Base-by-base conservation (phyloP, 306 rosid genomes). In the Pterocarpus santalinus region DNA sequence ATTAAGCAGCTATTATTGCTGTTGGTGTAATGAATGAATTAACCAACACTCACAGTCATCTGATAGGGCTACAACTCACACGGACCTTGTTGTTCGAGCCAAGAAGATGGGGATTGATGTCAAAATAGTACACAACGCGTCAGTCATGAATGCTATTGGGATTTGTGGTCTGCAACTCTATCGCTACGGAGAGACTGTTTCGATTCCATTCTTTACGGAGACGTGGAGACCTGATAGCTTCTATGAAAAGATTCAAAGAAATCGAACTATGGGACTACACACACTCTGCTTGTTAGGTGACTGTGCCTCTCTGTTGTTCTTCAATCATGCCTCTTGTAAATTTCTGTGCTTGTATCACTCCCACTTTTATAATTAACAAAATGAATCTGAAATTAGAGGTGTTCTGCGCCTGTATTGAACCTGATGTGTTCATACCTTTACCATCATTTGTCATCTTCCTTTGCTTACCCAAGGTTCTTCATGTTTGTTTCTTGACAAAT, bases 171-270 rank as follows among this genome's bases (percentile, higher is more conserved):
- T 92, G 12, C 98, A 95, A 78, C 85, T 92, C 22, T 95, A 95
- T 80, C 95, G 92, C 35, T 95, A 92, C 39, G 98, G 97, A 6
- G 97, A 95, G 83, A 91, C 95, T 1, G 88, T 95, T 71, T 92
- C 97, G 0, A 84, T 95, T 43, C 99, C 99, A 0, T 93, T 93
- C 85, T 92, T 92, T 78, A 90, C 97, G 0, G 88, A 91, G 3
- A 86, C 98, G 3, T 92, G 97, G 98, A 92, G 90, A 51, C 99
- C 99, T 22, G 94, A 90, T 88, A 92, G 97, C 74, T 95, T 95
- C 83, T 95, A 93, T 47, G 91, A 91, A 83, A 95, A 95, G 86
- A 95, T 95, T 83, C 89, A 89, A 58, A 84, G 66, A 35, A 95
- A 95, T 81, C 85, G 87, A 56, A 68, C 17, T 69, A 88, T 86